A percentile compares a stretch with the other conserved stretches of the same genome.
These are phyloP conservation scores for Jatropha podagrica DNA, from an alignment of 441 rosid genomes.

Conservation along the genomic window DNA sequence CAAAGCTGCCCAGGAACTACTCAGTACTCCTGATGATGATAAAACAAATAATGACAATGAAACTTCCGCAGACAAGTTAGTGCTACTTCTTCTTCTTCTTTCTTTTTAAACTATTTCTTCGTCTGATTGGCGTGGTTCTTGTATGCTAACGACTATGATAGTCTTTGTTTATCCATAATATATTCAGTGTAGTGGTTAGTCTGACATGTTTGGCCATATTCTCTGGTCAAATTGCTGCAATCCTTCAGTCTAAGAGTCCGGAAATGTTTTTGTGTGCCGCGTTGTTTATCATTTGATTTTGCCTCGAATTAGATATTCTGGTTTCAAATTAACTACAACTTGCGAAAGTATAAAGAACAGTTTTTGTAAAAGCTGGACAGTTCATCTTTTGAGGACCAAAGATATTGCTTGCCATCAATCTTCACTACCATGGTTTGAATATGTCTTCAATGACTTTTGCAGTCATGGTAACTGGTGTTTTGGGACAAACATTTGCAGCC, in stretches of 20 bases:
- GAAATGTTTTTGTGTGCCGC: not conserved
- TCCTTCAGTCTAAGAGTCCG: not conserved
- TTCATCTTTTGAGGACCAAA: not conserved
- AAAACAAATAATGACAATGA: constrained; percentile 13
- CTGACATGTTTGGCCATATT: too few species aligned
- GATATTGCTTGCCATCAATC: not conserved
- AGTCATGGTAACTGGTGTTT: not conserved
- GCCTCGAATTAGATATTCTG: not conserved
- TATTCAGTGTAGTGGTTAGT: too few species aligned
- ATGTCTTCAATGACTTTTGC: not conserved
- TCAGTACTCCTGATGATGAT: constrained; percentile 34
- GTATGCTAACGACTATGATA: too few species aligned
- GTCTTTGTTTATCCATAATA: too few species aligned
- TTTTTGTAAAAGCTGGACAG: too few species aligned
- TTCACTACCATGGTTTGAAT: not conserved
- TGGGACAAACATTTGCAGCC: not conserved
- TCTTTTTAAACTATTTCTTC: not conserved
- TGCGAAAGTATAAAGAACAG: too few species aligned
- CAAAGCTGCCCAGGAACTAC: constrained; percentile 67
- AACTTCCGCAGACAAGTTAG: not conserved
- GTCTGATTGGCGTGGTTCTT: not conserved
- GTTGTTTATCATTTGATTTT: not conserved
- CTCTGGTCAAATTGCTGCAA: not conserved
- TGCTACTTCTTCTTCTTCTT: not conserved
- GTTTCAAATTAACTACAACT: not conserved